Conservation (phyloP, 2,329 filamentous ascomycete genomes). For the Thielaviopsis ethacetica region DNA sequence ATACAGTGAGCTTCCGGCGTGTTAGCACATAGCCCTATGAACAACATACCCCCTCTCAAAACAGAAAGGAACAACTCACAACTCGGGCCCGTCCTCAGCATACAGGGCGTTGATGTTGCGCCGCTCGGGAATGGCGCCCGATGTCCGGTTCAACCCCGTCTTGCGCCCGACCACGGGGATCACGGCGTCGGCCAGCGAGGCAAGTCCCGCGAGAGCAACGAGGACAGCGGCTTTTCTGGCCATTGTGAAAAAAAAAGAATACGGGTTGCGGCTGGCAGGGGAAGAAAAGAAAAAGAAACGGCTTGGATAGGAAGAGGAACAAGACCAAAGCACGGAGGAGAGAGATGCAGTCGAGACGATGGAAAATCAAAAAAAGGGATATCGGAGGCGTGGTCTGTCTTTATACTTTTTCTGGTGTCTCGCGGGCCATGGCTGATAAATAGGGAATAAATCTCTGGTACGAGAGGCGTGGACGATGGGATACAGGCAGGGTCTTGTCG, state of each 20-base stretch:
- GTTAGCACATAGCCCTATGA: too few species aligned
- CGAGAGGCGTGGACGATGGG: too few species aligned
- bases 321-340: neutral
- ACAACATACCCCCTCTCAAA: too few species aligned
- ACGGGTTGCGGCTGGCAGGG: neutral
- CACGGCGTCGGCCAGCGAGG: neutral
- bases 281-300: neutral
- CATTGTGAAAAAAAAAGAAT: neutral
- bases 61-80: slow-evolving; percentile 19
- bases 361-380: neutral
- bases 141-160: slow-evolving; percentile 20
- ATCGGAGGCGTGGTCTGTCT: too few species aligned
- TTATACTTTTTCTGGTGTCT: too few species aligned
- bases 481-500: too few species aligned
- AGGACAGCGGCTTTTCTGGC: neutral
- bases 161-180: slow-evolving; percentile 23
- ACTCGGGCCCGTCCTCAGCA: slow-evolving; percentile 24
- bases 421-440: too few species aligned
- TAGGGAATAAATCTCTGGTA: too few species aligned
- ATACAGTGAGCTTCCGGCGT: slow-evolving; percentile 28
- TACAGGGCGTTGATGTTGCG: slow-evolving; percentile 32
- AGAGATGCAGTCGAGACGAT: neutral
- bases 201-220: slow-evolving; percentile 2
- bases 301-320: too few species aligned
- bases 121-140: slow-evolving; percentile 27